phyloP scores from a whole-genome alignment of 2,329 filamentous ascomycete species.

The Colletotrichum camelliae region DNA sequence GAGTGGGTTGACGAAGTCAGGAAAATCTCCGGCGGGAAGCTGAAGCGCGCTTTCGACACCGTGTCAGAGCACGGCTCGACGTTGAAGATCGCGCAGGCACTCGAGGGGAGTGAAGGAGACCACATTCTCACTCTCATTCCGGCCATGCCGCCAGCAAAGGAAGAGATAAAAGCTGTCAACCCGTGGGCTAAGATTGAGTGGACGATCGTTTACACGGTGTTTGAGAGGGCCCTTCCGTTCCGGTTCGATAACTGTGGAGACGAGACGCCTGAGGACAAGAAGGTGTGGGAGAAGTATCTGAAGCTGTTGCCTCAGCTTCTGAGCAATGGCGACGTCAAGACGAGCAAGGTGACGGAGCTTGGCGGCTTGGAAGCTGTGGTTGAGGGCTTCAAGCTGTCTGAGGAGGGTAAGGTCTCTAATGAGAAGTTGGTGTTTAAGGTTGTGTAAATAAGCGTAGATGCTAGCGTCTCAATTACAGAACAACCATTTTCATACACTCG shows the following conservation, averaged over 20 bases:
- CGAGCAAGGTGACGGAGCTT: not conserved
- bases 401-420: not conserved
- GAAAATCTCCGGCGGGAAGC: constrained; percentile 21
- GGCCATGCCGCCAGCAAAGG: not conserved
- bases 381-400: not conserved
- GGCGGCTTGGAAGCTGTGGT: not conserved
- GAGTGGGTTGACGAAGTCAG: not conserved
- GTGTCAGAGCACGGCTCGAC: constrained; percentile 32
- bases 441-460: not conserved
- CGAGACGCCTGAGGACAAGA: not conserved
- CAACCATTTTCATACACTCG: too few species aligned
- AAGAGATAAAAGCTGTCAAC: not conserved
- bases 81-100: constrained; percentile 27
- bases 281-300: not conserved
- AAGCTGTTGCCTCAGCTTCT: not conserved
- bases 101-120: constrained; percentile 29
- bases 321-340: not conserved
- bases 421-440: not conserved
- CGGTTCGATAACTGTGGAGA: not conserved
- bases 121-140: constrained; percentile 30
- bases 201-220: not conserved
- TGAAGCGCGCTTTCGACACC: constrained; percentile 30
- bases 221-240: not conserved
- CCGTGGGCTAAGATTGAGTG: not conserved
- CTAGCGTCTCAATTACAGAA: too few species aligned